A percentile compares a stretch with the other conserved stretches of the same genome.
These are phyloP conservation scores for Aspergillus incahuasiensis DNA, from an alignment of 495 filamentous ascomycete genomes.

Conservation along the genomic window DNA sequence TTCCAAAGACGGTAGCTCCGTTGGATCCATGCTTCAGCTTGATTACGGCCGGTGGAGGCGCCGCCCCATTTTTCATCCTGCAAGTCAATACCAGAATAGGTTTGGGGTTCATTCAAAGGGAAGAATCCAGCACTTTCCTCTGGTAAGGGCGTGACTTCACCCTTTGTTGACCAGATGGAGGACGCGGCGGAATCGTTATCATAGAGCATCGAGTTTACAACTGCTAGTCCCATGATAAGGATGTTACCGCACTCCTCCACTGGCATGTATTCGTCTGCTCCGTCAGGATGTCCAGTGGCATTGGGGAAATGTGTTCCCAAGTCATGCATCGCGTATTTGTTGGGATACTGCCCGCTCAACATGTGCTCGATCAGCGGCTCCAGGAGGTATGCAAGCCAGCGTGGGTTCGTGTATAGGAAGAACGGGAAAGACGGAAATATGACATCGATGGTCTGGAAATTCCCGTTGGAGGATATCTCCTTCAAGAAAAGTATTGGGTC, in stretches of 20 bases:
- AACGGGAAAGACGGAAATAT: constrained; percentile 95
- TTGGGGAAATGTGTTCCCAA: constrained; percentile 87
- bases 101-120: constrained; percentile 39
- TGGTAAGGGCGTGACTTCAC: constrained; percentile 16
- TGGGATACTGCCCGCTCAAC: constrained; percentile 86
- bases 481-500: constrained; percentile 85
- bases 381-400: constrained; percentile 84
- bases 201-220: constrained; percentile 77
- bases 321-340: constrained; percentile 90
- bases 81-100: constrained; percentile 38
- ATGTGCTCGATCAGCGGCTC: constrained; percentile 91
- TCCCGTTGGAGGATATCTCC: constrained; percentile 92
- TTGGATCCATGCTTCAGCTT: constrained; percentile 55
- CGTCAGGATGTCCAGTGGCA: constrained; percentile 82
- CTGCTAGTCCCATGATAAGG: constrained; percentile 85
- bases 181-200: constrained; percentile 51
- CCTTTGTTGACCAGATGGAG: constrained; percentile 46
- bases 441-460: constrained; percentile 94
- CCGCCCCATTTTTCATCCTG: constrained; percentile 54
- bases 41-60: constrained; percentile 36
- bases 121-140: constrained; percentile 31
- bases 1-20: constrained; percentile 77
- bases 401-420: constrained; percentile 90
- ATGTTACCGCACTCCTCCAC: constrained; percentile 97
- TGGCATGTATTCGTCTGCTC: constrained; percentile 92